These are phyloP conservation scores for Neonothopanus nambi DNA, from an alignment of 1,284 basidiomycete genomes.

Conservation along the genomic window DNA sequence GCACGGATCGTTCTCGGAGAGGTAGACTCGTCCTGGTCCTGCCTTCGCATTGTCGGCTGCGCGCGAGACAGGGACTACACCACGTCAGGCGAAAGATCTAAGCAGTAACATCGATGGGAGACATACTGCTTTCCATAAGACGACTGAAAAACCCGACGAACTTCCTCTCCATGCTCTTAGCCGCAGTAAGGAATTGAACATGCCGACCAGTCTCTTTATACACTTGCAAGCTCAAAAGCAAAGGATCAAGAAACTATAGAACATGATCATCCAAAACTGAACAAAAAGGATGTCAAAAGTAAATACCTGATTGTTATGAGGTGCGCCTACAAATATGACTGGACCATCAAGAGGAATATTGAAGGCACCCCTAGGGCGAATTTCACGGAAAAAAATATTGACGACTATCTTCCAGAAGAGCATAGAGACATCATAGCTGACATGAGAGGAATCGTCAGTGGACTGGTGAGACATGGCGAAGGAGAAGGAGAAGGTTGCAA, in stretches of 20 bases:
- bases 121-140: conserved; percentile 91
- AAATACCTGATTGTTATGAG: conserved; percentile 92
- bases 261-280: conserved; percentile 2
- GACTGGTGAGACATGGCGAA: conserved; percentile 23
- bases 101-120: background rate
- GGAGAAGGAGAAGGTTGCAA: conserved; percentile 8
- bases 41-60: conserved; percentile 87
- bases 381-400: conserved; percentile 97
- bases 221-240: conserved; percentile 88
- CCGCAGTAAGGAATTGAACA: conserved; percentile 92
- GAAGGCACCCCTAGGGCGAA: conserved; percentile 92
- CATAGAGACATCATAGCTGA: conserved; percentile 64
- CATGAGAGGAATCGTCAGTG: conserved; percentile 4
- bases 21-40: conserved; percentile 74
- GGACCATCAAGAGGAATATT: conserved; percentile 93
- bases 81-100: conserved; percentile 8
- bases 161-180: conserved; percentile 84
- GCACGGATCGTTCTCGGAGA: conserved; percentile 78
- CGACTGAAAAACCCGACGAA: conserved; percentile 84
- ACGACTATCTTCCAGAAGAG: conserved; percentile 84
- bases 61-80: conserved; percentile 86
- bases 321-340: conserved; percentile 95
- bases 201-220: conserved; percentile 82
- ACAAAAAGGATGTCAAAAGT: conserved; percentile 5
- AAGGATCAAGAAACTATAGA: conserved; percentile 89